Percentiles rank a stretch among this genome's conserved stretches.
Evolutionary conservation across 345 rosid species (phyloP).

Genomic region (Barbarea vulgaris): DNA sequence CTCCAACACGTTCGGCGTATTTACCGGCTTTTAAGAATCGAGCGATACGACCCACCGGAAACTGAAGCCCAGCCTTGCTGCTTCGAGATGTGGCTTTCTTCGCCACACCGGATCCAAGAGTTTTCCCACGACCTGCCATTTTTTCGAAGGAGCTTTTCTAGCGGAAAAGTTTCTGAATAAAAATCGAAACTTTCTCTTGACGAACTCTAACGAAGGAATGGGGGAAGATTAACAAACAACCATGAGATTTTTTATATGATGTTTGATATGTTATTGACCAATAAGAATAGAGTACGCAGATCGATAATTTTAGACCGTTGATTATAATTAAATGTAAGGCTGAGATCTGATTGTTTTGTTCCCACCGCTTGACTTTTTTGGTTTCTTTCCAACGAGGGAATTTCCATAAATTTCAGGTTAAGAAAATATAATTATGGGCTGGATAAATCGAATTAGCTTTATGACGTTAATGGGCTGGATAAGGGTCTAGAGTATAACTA

Average conservation of each 20-base stretch:
- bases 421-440: slow-evolving; percentile 14
- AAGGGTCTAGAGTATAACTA: neutral
- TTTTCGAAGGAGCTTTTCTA: neutral
- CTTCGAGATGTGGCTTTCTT: slow-evolving; percentile 98
- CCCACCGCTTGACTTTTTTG: slow-evolving; percentile 34
- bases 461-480: neutral
- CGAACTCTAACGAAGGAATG: neutral
- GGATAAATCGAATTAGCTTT: neutral
- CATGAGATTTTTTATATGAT: slow-evolving; percentile 35
- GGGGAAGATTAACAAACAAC: neutral
- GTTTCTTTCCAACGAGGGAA: slow-evolving; percentile 7
- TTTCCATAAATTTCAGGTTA: neutral
- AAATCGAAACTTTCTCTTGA: neutral
- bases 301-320: slow-evolving; percentile 33
- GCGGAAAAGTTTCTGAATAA: neutral
- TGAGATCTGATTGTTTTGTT: slow-evolving; percentile 13
- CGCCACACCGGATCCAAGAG: slow-evolving; percentile 77
- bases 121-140: slow-evolving; percentile 96
- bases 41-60: slow-evolving; percentile 95
- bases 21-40: slow-evolving; percentile 93
- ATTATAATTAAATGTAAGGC: slow-evolving; percentile 35
- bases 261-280: slow-evolving; percentile 27
- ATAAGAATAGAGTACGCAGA: slow-evolving; percentile 47
- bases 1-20: slow-evolving; percentile 95
- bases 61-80: slow-evolving; percentile 94